Evolutionary conservation across 352 stramenopile genomes (phyloP), one percentile per base, ranked within the genome.

Genomic region (Ophiocytium majus): DNA sequence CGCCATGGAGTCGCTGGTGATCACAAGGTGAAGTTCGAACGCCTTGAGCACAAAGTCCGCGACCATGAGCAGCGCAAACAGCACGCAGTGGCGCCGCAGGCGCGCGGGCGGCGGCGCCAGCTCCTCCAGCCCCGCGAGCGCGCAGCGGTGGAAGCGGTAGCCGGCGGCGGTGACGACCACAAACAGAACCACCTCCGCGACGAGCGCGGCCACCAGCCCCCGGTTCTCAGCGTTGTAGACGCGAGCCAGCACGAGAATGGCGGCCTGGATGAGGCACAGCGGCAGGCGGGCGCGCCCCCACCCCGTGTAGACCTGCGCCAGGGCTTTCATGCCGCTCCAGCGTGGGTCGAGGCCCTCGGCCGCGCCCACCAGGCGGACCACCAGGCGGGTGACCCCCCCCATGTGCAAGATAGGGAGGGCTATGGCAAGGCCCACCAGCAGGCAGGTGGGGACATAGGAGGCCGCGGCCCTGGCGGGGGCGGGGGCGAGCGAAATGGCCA

Each of bases 291-390:
- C 32, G 35, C 66, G 66, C 66, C 5, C 35, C 66, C 66, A 78
- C 5, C 5, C 5, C 5, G 66, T 17, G 35, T 78, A 78, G 35
- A 78, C 32, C 66, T 78, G 43, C 32, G 66, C 66, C 66, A 78
- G 35, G 5, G 14, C 66, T 78, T 78, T 78, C 66, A 78, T 78
- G 66, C 66, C 66, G 35, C 35, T 35, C 66, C 66, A 78, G 5
- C 66, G 32, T 14, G 66, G 5, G 35, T 78, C 66, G 35, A 78
- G 66, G 43, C 43, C 43, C 5, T 78, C 66, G 66, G 66, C 35
- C 5, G 35, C 35, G 66, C 35, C 5, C 35, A 78, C 35, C 5
- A 78, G 35, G 35, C 35, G 35, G 5, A 43, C 32, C 5, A 78
- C 66, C 5, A 5, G 32, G 66, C 35, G 66, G 5, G 32, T 78